Base-by-base conservation (phyloP, 495 filamentous ascomycete genomes). In the Tuber melanosporum region DNA sequence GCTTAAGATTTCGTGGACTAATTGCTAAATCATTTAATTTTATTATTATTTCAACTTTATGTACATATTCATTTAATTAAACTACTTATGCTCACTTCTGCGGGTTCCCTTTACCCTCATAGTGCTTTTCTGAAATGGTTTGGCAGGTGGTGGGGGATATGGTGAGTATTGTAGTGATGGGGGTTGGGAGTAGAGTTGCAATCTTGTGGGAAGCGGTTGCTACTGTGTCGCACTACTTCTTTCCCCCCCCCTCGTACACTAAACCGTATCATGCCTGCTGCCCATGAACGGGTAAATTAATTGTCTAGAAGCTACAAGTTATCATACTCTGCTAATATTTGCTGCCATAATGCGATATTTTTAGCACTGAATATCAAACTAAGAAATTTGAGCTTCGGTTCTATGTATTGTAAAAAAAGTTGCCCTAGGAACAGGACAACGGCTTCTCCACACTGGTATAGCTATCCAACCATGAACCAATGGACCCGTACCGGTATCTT, bases 351-450 rank as follows among this genome's bases (percentile, higher is more conserved):
- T 36, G 57, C 36, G 15, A 66, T 66, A 36, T 66, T 66, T 66
- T 32, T 19, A 66, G 26, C 26, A 26, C 26, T 6, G 26, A 66
- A 66, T 12, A 66, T 15, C 26, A 36, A 36, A 14, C 26, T 6
- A 66, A 66, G 57, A 66, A 66, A 66, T 66, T 36, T 17, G 57
- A 66, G 26, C 57, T 66, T 6, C 57, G 57, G 57, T 66, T 66
- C 57, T 66, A 66, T 66, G 57, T 66, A 66, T 66, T 66, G 26
- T 66, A 36, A 66, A 66, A 66, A 49, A 66, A 36, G 57, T 66
- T 17, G 57, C 57, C 57, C 57, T 66, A 66, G 26, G 57, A 66
- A 66, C 57, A 36, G 57, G 26, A 26, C 32, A 66, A 36, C 57
- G 26, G 57, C 26, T 66, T 66, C 57, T 66, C 57, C 57, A 6